Conservation (phyloP, 768 basidiomycete species). For the Flagelloscypha sp. region DNA sequence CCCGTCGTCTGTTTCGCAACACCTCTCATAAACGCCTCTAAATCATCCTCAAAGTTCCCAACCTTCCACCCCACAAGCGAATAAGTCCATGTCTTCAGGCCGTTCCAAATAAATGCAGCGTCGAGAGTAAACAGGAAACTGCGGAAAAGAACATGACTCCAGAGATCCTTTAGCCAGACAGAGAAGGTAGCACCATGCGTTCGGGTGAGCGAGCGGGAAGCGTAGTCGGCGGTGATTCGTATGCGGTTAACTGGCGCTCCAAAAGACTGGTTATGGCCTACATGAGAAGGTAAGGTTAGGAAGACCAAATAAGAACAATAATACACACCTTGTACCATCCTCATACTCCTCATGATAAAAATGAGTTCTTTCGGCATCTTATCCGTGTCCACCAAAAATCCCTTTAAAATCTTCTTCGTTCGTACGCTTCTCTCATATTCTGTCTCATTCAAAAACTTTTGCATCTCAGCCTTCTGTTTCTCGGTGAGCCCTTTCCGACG, state of each 20-base stretch:
- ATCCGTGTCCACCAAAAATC: slow-evolving; percentile 66
- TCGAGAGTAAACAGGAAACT: slow-evolving; percentile 63
- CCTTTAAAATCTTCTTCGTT: slow-evolving; percentile 61
- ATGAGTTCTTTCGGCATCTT: slow-evolving; percentile 71
- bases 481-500: slow-evolving; percentile 22
- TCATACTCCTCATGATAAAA: slow-evolving; percentile 71
- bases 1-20: no score
- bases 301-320: no score
- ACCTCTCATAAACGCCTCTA: no score
- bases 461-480: slow-evolving; percentile 16
- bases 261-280: slow-evolving; percentile 75
- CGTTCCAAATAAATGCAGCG: slow-evolving; percentile 61
- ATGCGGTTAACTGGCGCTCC: slow-evolving; percentile 86
- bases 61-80: no score
- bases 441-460: slow-evolving; percentile 31
- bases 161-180: slow-evolving; percentile 43
- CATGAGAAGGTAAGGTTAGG: slow-evolving; percentile 22
- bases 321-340: slow-evolving; percentile 41
- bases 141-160: slow-evolving; percentile 55
- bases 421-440: slow-evolving; percentile 62
- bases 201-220: slow-evolving; percentile 55
- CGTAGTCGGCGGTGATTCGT: slow-evolving; percentile 82
- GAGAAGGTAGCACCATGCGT: slow-evolving; percentile 31
- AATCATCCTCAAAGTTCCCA: no score
- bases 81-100: no score